These are phyloP conservation scores for Ceratobasidium theobromae DNA, from an alignment of 1,284 basidiomycete genomes.

Conservation along the genomic window DNA sequence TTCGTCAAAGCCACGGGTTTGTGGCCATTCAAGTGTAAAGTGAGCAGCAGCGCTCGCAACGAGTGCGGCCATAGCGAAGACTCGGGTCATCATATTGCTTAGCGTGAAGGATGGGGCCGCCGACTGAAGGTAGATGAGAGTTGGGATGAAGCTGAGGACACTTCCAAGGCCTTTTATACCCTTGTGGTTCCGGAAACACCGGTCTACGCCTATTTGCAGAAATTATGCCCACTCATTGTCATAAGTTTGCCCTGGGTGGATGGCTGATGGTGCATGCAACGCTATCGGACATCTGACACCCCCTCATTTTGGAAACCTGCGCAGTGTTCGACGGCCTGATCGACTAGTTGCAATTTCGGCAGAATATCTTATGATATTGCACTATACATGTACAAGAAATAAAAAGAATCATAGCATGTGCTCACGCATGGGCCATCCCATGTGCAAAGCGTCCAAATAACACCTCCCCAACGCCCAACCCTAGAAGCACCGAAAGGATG, in stretches of 20 bases:
- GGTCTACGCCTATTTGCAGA: background rate
- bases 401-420: background rate
- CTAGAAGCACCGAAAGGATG: conserved; percentile 62
- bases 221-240: background rate
- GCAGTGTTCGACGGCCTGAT: background rate
- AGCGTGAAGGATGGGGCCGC: background rate
- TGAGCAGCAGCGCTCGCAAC: conserved; percentile 43
- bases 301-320: background rate
- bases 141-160: conserved; percentile 9
- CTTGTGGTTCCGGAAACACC: conserved; percentile 16
- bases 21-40: conserved; percentile 49
- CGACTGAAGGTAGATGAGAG: background rate
- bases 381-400: background rate
- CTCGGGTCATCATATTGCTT: conserved; percentile 16
- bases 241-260: conserved; percentile 7
- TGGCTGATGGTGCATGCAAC: background rate
- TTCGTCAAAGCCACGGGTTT: conserved; percentile 39
- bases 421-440: conserved; percentile 19
- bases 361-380: background rate
- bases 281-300: conserved; percentile 27
- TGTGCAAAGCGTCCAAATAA: conserved; percentile 53
- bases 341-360: background rate
- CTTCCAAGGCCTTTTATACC: conserved; percentile 8
- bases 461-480: conserved; percentile 64
- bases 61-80: conserved; percentile 12